Evolutionary conservation across 2,329 filamentous ascomycete species (phyloP), one percentile per base, ranked within the genome.

Genomic region (Phoma herbarum): DNA sequence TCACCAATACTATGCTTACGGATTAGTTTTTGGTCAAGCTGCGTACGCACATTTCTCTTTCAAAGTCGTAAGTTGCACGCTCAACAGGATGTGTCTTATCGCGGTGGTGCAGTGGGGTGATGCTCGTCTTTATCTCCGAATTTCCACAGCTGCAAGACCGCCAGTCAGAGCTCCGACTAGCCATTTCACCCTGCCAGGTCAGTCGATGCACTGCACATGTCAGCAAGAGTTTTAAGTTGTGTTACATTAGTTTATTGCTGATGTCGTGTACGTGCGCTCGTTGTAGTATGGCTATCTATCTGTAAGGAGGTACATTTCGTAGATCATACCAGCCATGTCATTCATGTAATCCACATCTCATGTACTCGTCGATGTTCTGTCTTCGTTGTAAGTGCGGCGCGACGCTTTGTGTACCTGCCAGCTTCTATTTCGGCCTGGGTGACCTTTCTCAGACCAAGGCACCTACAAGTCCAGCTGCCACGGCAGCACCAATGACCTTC

Each of bases 401-500:
- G 18, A n/a, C 18, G 7, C 35, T 23, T 11, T 18, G 20, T 14
- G 16, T 18, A 41, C 11, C 20, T 23, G 10, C 11, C 37, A 23
- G 37, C 37, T 23, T 41, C 37, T 20, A 10, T 23, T 9, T 44
- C 22, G 16, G 26, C 12, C 11, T 11, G 8, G 16, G 16, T 16
- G 16, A 35, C 31, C 22, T 10, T n/a, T n/a, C 58, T 66, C 51
- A 72, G 14, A 63, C 57, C 7, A 68, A 45, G 18, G 68, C 23
- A 1, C 64, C 67, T 20, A 55, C 67, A n/a, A 73, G 25, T n/a
- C 69, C 70, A 8, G 65, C 56, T 4, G 66, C 73, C 11, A 72
- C 52, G 9, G 59, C 71, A 47, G 62, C 67, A 54, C 52, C 68
- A 29, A 67, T 51, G 12, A 61, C 68, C 45, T 37, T 62, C 11